Base-by-base conservation (phyloP, 306 rosid genomes). In the Glycine soja region DNA sequence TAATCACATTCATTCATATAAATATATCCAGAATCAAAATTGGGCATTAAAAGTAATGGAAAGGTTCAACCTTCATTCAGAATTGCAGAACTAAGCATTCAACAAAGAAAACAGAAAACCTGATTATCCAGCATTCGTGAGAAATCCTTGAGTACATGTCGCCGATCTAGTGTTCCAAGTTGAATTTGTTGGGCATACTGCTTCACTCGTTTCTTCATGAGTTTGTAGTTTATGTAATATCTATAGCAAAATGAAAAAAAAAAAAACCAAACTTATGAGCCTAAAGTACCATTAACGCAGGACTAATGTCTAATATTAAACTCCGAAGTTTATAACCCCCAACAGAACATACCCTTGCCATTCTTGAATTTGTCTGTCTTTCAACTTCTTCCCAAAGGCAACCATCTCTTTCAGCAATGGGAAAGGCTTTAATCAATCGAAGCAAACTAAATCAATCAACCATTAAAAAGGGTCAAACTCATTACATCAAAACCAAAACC, bases 301-400 rank as follows among this genome's bases (percentile, higher is more conserved):
- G 3, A 45, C 66, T 11, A 70, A 18, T 8, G 69, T 30, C 66
- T 11, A 70, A 18, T 6, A 74, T 30, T 59, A 40, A 42, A 77
- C 19, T 14, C 0, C 3, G n/a, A 71, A 64, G 57, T 46, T 40
- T 42, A 30, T 8, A 70, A 74, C 5, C 70, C 50, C 65, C 51
- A 59, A 71, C 8, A 10, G 18, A 18, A 63, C 92, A 71, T 91
- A 96, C 99, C 95, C 92, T 83, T 83, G 89, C 99, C 99, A 96
- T 93, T 93, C 99, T 88, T 82, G 82, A 59, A 90, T 83, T 77
- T 89, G 98, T 72, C 99, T 86, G 62, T 90, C 95, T 91, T 96
- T 96, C 79, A 96, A 88, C 95, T 92, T 93, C 79, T 96, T 96
- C 89, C 99, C 99, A 50, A 96, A 96, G 80, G 93, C 93, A 88